Conservation (phyloP, 2,329 filamentous ascomycete species). For the Neurospora crassa region DNA sequence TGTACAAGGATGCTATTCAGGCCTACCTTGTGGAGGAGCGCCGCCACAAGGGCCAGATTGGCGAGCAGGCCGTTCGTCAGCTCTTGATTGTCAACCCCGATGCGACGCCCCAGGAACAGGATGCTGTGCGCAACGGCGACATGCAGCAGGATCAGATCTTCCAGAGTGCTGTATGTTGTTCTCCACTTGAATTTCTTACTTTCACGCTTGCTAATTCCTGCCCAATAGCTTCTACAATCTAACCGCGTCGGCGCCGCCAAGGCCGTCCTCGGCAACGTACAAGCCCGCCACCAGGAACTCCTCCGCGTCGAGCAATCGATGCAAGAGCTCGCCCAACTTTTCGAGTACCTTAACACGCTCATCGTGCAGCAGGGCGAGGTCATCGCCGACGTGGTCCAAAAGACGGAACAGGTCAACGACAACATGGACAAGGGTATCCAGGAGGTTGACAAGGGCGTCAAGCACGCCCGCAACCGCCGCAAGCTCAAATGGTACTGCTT, state of each 20-base stretch:
- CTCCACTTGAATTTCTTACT: too few relatives aligned
- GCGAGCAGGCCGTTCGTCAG: slow-evolving; percentile 70
- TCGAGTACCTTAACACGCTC: slow-evolving; percentile 64
- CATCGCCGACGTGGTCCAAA: slow-evolving; percentile 52
- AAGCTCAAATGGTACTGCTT: slow-evolving; percentile 79
- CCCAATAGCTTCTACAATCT: slow-evolving; percentile 49
- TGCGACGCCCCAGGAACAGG: slow-evolving; percentile 63
- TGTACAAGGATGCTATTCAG: slow-evolving; percentile 62
- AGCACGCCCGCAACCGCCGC: slow-evolving; percentile 54
- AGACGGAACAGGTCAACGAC: slow-evolving; percentile 54
- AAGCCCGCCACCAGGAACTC: slow-evolving; percentile 75
- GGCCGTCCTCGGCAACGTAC: slow-evolving; percentile 66
- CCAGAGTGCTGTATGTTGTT: slow-evolving; percentile 61
- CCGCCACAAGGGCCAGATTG: slow-evolving; percentile 60
- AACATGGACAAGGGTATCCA: slow-evolving; percentile 61
- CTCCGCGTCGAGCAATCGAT: slow-evolving; percentile 71
- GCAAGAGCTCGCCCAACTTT: slow-evolving; percentile 58
- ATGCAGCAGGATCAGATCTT: slow-evolving; percentile 76
- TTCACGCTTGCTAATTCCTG: too few relatives aligned
- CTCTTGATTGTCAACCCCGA: slow-evolving; percentile 76
- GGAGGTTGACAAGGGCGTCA: slow-evolving; percentile 59
- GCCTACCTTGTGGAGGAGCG: slow-evolving; percentile 64
- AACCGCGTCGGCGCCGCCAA: slow-evolving; percentile 67
- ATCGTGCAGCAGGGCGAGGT: slow-evolving; percentile 63
- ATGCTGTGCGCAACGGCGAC: slow-evolving; percentile 55